Evolutionary conservation across 2,329 filamentous ascomycete species (phyloP).

Genomic region (Didymella pinodella): DNA sequence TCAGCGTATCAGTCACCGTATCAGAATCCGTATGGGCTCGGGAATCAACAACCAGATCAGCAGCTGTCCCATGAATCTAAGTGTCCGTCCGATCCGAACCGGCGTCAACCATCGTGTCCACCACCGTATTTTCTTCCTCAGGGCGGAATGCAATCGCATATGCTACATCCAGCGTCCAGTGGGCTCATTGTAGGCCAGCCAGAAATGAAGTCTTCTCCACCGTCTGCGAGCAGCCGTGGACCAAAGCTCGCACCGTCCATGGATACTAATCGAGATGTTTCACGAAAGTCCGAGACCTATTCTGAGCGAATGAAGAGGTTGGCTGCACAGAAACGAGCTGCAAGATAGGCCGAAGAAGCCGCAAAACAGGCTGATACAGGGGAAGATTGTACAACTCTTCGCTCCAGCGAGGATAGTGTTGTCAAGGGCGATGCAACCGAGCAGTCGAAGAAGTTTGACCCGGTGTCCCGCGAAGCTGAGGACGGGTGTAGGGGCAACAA

Average conservation of each 20-base stretch:
- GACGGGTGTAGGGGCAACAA: background rate
- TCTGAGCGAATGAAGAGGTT: background rate
- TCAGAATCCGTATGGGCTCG: background rate
- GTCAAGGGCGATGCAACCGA: background rate
- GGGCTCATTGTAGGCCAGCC: background rate
- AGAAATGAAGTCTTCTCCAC: background rate
- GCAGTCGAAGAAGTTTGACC: background rate
- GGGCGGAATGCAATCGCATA: background rate
- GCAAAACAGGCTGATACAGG: background rate
- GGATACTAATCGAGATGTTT: no score
- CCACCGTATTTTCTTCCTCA: background rate
- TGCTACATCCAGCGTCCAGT: background rate
- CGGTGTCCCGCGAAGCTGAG: background rate
- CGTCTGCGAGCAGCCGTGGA: background rate
- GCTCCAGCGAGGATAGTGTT: background rate
- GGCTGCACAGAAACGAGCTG: no score
- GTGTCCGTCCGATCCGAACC: no score
- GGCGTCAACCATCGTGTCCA: background rate
- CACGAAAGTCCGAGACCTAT: background rate
- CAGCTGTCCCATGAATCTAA: background rate
- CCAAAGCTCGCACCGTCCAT: no score
- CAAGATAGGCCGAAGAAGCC: background rate
- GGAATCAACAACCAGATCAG: background rate
- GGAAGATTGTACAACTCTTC: background rate
- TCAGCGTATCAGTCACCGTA: background rate